Evolutionary conservation across 2,329 filamentous ascomycete species (phyloP).

Genomic region (Cladosporium phlei): DNA sequence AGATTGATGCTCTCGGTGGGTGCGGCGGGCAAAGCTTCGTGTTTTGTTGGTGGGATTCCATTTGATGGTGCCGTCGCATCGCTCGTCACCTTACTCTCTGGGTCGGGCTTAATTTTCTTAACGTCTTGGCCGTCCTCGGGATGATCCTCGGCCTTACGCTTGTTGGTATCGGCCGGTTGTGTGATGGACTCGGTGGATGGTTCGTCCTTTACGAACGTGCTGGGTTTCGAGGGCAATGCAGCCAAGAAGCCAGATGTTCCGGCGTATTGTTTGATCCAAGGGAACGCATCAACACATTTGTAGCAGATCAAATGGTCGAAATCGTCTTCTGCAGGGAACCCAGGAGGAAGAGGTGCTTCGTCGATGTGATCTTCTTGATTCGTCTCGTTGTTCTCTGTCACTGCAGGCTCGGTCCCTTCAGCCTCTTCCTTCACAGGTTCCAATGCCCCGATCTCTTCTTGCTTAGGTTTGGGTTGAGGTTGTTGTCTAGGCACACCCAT

Average conservation of each 20-base stretch:
- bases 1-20: conserved; percentile 66
- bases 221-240: conserved; percentile 52
- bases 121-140: conserved; percentile 22
- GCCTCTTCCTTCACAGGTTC: conserved; percentile 28
- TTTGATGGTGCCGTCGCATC: neutral
- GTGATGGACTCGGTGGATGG: neutral
- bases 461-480: conserved; percentile 27
- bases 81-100: conserved; percentile 9
- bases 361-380: conserved; percentile 53
- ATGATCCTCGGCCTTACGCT: conserved; percentile 46
- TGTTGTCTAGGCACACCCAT: conserved; percentile 73
- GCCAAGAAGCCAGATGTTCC: conserved; percentile 73
- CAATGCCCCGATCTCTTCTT: conserved; percentile 17
- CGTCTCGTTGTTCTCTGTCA: conserved; percentile 24
- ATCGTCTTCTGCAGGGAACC: conserved; percentile 82
- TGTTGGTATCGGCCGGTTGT: conserved; percentile 21
- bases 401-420: conserved; percentile 32
- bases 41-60: conserved; percentile 14
- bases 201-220: neutral
- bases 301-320: conserved; percentile 92
- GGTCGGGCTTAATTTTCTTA: conserved; percentile 27
- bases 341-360: conserved; percentile 67
- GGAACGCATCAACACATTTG: conserved; percentile 80
- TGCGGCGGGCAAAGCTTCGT: conserved; percentile 49
- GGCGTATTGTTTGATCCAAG: conserved; percentile 89